Conservation (phyloP, 768 basidiomycete genomes). For the Holtermannia corniformis region DNA sequence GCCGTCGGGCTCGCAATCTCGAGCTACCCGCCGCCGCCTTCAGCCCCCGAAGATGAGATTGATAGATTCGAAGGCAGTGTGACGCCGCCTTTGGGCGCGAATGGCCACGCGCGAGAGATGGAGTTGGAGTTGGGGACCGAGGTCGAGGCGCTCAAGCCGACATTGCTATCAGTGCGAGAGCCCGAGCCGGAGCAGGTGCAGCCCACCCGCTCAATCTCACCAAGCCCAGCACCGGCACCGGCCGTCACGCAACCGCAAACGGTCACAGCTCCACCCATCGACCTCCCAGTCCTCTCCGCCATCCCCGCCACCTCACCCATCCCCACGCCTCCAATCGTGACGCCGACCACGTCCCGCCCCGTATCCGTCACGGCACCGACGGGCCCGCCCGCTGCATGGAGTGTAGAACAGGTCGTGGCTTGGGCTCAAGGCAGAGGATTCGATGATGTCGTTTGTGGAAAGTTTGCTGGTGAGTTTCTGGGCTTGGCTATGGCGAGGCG, state of each 20-base stretch:
- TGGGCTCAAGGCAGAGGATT: constrained; percentile 83
- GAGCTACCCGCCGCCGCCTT: background rate
- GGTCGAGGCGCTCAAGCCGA: background rate
- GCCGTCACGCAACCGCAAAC: too few relatives aligned
- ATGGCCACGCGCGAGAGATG: too few relatives aligned
- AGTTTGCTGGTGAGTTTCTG: constrained; percentile 65
- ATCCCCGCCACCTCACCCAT: background rate
- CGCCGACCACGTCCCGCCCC: background rate
- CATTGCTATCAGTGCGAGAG: background rate
- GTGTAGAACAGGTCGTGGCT: constrained; percentile 73
- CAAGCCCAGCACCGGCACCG: background rate
- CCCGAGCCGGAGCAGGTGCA: too few relatives aligned
- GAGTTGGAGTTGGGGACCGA: background rate
- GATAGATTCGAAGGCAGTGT: background rate
- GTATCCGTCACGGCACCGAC: constrained; percentile 7
- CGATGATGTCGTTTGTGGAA: constrained; percentile 67
- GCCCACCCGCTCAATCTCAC: background rate
- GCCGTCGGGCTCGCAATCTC: background rate
- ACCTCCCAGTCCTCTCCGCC: background rate
- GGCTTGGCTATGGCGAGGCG: constrained; percentile 4
- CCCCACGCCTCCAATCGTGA: constrained; percentile 2
- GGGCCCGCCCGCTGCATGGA: constrained; percentile 78
- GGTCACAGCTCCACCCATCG: background rate
- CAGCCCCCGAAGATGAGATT: background rate
- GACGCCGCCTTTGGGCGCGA: too few relatives aligned